Conservation (phyloP, 2,329 filamentous ascomycete genomes). For the Pseudogymnoascus sp. region DNA sequence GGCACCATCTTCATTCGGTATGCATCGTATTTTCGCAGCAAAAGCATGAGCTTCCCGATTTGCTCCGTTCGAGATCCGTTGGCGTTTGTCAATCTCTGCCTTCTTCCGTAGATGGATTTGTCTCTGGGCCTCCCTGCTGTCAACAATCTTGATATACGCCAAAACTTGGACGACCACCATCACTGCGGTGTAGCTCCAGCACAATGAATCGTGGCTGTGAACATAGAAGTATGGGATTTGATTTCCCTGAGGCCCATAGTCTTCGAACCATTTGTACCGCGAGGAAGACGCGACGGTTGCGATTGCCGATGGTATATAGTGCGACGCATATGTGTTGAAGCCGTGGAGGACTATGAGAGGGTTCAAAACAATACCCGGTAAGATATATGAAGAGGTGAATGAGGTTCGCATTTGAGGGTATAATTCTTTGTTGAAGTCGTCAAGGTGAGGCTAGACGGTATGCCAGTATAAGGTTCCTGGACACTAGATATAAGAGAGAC, state of each 20-base stretch:
- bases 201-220: constrained; percentile 33
- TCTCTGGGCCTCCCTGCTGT: constrained; percentile 25
- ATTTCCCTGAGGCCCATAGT: constrained; percentile 27
- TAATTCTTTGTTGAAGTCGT: not conserved
- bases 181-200: constrained; percentile 34
- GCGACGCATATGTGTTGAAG: constrained; percentile 35
- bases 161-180: constrained; percentile 35
- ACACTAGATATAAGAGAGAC: not conserved
- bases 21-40: not conserved
- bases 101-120: constrained; percentile 21
- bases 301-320: constrained; percentile 28
- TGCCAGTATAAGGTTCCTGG: not conserved
- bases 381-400: constrained; percentile 27
- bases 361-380: constrained; percentile 36
- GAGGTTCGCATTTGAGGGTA: constrained; percentile 22
- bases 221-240: constrained; percentile 32
- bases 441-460: not conserved
- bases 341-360: constrained; percentile 35
- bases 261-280: constrained; percentile 27
- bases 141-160: constrained; percentile 29
- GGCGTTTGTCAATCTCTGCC: constrained; percentile 18
- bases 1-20: not conserved
- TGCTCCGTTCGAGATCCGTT: not conserved
- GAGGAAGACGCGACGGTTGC: constrained; percentile 25
- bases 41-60: not conserved